phyloP scores from a whole-genome alignment of 768 basidiomycete species.

The Obba rivulosa region DNA sequence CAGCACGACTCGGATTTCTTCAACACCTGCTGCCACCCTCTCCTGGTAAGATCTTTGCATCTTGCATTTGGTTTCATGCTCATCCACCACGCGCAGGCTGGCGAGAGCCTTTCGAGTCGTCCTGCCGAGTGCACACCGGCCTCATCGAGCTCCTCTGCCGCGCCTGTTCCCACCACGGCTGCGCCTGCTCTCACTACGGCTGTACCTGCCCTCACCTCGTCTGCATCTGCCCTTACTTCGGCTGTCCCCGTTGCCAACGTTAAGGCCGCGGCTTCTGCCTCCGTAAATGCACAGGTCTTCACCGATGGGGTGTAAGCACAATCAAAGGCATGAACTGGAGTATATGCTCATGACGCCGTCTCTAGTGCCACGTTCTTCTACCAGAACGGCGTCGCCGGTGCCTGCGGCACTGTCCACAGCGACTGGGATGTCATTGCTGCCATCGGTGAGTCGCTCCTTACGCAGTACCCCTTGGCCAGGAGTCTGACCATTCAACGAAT shows the following conservation, averaged over 20 bases:
- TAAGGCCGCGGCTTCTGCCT: too few relatives aligned
- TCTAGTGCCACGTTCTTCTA: conserved; percentile 37
- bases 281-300: too few relatives aligned
- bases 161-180: conserved; percentile 22
- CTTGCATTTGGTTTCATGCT: neutral
- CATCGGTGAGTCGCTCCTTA: conserved; percentile 41
- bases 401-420: conserved; percentile 59
- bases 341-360: neutral
- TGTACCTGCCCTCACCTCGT: conserved; percentile 13
- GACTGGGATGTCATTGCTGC: conserved; percentile 62
- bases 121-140: conserved; percentile 48
- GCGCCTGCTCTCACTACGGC: conserved; percentile 13
- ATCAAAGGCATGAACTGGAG: conserved; percentile 38
- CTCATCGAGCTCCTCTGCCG: conserved; percentile 1
- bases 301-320: neutral
- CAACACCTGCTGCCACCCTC: conserved; percentile 64
- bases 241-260: conserved; percentile 1
- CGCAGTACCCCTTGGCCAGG: neutral
- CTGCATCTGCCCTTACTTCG: conserved; percentile 11
- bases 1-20: conserved; percentile 46
- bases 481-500: neutral
- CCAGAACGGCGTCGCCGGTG: conserved; percentile 63
- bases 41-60: conserved; percentile 40
- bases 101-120: conserved; percentile 43
- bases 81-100: conserved; percentile 34